A percentile compares a stretch with the other conserved stretches of the same genome.
These are phyloP conservation scores for Neurospora sp. DNA, from an alignment of 2,329 filamentous ascomycete species.

Conservation along the genomic window DNA sequence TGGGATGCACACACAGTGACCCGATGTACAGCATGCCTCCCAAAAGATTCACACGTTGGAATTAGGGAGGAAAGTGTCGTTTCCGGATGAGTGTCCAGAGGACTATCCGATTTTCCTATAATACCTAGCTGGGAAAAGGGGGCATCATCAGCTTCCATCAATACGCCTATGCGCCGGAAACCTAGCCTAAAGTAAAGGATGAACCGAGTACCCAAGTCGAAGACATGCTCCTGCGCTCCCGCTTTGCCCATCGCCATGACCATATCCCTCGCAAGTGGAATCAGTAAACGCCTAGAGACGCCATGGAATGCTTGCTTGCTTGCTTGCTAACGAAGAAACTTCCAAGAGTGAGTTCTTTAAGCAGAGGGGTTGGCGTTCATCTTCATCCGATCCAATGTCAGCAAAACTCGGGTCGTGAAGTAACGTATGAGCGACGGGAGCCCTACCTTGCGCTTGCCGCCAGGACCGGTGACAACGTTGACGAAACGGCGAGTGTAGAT, in stretches of 20 bases:
- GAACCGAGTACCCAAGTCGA: background rate
- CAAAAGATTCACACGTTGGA: background rate
- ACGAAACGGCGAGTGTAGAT: constrained; percentile 97
- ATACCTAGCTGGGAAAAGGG: background rate
- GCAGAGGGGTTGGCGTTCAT: constrained; percentile 20
- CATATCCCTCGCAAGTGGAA: background rate
- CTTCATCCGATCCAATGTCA: constrained; percentile 6
- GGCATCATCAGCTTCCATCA: constrained; percentile 13
- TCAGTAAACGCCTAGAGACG: background rate
- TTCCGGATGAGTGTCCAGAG: background rate
- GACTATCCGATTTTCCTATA: background rate
- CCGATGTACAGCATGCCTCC: background rate
- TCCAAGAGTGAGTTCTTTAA: constrained; percentile 3
- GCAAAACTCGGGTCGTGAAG: background rate
- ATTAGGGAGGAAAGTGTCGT: background rate
- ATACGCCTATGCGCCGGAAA: constrained; percentile 14
- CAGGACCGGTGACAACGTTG: constrained; percentile 83
- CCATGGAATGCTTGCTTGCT: background rate
- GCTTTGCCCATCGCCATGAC: background rate
- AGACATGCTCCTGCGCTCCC: background rate
- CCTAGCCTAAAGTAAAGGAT: constrained; percentile 8
- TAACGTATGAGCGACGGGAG: background rate
- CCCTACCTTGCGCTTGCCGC: constrained; percentile 94
- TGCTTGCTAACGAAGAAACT: background rate
- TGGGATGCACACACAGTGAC: background rate